Base-by-base conservation (phyloP, 1,284 basidiomycete species). In the Moesziomyces aphidis region DNA sequence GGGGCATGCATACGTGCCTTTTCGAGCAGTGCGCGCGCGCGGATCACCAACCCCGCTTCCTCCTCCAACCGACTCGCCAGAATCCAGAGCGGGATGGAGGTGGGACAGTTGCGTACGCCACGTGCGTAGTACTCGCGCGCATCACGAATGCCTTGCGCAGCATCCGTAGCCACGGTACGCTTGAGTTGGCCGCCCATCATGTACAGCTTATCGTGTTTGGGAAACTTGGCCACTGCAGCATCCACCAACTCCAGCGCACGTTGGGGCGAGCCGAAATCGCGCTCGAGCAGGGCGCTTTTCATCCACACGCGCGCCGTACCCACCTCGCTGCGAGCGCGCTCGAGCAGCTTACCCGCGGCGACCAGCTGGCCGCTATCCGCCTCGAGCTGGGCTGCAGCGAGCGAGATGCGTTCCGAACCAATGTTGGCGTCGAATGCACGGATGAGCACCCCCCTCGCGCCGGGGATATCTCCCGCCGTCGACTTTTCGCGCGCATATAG, bases 401-500 rank as follows among this genome's bases (percentile, higher is more conserved):
- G 87, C 92, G 95, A 99, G 80, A 99, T 97, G 67, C 92, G 91
- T 85, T 99, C 97, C 82, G 93, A 96, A 83, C 97, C 95, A 19
- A 95, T 92, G 83, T 98, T 99, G 50, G 93, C 93, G 68, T 93
- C 90, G 87, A 98, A 98, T 0, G 97, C 95, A 47, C 90, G 89
- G 67, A 91, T 93, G 17, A 99, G 89, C 17, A 97, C 91, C 67
- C 91, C 89, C 51, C 95, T 90, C 0, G 96, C 94, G 15, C 91
- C 92, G 1, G 90, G 89, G 11, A 98, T 91, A 81, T 99, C 93
- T 4, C 51, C 39, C 10, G 90, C 89, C 11, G 93, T 83, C 93
- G 94, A 96, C 82, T 93, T 93, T 86, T 97, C 94, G 85, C 97
- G 95, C 4, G 96, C 96, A 59, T 92, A 91, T 93, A 97, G 95